phyloP scores from a whole-genome alignment of 345 rosid genomes.

The Lepidium sativum region DNA sequence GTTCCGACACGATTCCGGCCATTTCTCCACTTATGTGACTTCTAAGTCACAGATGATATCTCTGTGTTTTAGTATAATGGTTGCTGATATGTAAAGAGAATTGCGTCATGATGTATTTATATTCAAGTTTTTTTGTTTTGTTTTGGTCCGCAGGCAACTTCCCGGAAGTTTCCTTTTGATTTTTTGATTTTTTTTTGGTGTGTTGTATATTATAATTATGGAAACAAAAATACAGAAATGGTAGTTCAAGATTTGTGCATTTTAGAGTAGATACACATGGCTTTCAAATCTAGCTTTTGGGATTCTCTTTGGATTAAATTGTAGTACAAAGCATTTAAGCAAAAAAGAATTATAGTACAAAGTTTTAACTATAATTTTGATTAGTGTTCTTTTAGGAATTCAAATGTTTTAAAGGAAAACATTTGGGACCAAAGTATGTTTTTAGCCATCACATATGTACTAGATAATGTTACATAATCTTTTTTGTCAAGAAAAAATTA shows the following conservation, averaged over 20 bases:
- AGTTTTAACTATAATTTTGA: too few relatives aligned
- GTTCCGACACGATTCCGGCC: constrained; percentile 23
- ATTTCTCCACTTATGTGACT: background rate
- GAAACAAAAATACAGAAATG: background rate
- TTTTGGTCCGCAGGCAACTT: constrained; percentile 12
- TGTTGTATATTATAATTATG: background rate
- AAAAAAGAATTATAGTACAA: too few relatives aligned
- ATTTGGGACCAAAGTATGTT: too few relatives aligned
- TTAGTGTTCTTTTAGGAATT: too few relatives aligned
- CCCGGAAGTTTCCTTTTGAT: constrained; percentile 16
- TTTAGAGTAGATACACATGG: background rate
- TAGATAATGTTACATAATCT: too few relatives aligned
- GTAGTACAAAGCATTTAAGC: too few relatives aligned
- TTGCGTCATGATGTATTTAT: background rate
- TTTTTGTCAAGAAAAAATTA: too few relatives aligned
- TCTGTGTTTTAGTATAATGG: background rate
- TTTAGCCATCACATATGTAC: too few relatives aligned
- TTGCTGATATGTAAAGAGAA: background rate
- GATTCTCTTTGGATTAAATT: too few relatives aligned
- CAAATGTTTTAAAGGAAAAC: too few relatives aligned
- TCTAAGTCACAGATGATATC: background rate
- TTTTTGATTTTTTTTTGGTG: background rate
- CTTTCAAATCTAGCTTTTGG: background rate
- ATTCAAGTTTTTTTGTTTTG: constrained; percentile 13
- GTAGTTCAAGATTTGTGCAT: background rate